Evolutionary conservation across 2,329 filamentous ascomycete genomes (phyloP).

Genomic region (Alternaria novae-zelandiae): DNA sequence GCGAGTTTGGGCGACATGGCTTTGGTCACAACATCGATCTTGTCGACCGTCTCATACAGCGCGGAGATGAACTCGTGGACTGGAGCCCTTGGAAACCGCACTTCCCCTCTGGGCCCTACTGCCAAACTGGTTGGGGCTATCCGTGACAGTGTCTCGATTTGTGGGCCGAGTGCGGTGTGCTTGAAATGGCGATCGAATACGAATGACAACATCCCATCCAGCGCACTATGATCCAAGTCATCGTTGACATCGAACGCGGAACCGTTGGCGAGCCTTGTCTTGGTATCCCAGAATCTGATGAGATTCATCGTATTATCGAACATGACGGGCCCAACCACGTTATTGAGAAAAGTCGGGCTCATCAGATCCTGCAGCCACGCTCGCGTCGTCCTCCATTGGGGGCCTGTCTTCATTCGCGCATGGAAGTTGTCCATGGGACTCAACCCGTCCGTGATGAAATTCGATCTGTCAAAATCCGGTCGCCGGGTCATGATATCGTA

Average conservation of each 20-base stretch:
- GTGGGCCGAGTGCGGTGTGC: background rate
- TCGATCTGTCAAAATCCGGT: conserved; percentile 9
- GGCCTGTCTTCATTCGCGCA: conserved; percentile 36
- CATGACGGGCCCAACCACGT: background rate
- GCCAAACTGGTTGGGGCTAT: background rate
- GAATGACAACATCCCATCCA: background rate
- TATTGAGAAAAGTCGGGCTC: background rate
- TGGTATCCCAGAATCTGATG: background rate
- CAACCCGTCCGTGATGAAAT: conserved; percentile 34
- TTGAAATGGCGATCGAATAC: background rate
- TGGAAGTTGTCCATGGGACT: conserved; percentile 6
- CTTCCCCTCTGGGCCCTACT: background rate
- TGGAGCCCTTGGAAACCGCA: background rate
- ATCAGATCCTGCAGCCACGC: background rate
- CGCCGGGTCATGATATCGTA: conserved; percentile 12
- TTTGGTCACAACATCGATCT: background rate
- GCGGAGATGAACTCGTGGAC: background rate
- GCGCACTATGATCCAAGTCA: conserved; percentile 1
- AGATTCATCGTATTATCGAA: background rate
- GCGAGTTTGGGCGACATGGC: background rate
- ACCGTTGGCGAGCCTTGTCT: background rate
- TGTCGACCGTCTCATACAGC: conserved; percentile 3
- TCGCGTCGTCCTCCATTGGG: conserved; percentile 25
- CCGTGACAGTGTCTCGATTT: background rate
- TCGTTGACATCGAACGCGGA: background rate